Conservation (phyloP, 2,329 filamentous ascomycete genomes). For the Colletotrichum spaethianum region DNA sequence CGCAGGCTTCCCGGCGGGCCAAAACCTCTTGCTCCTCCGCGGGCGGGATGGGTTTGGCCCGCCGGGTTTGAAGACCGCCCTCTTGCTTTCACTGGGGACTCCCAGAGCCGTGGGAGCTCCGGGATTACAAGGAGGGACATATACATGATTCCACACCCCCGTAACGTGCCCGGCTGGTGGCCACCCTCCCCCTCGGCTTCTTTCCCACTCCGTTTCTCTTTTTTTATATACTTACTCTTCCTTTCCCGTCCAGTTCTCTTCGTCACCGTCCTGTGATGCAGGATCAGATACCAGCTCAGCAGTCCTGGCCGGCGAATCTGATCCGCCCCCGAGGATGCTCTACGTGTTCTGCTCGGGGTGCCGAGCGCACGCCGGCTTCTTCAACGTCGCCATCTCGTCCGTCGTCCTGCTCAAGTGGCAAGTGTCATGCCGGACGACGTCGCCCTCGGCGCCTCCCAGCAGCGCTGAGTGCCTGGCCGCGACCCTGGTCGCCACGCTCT, state of each 20-base stretch:
- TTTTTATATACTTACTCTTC: conserved; percentile 23
- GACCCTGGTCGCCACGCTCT: conserved; percentile 66
- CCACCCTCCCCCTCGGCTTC: conserved; percentile 15
- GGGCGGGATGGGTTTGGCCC: conserved; percentile 57
- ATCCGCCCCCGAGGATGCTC: conserved; percentile 49
- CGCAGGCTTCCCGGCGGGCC: conserved; percentile 10
- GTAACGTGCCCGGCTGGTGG: background rate
- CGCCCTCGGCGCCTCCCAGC: conserved; percentile 51
- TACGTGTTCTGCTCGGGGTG: conserved; percentile 63
- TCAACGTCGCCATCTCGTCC: conserved; percentile 60
- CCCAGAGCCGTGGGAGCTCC: conserved; percentile 62
- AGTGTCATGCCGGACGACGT: conserved; percentile 56
- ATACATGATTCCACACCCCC: conserved; percentile 24
- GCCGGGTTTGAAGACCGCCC: conserved; percentile 50
- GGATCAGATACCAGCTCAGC: conserved; percentile 49
- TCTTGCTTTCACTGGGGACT: conserved; percentile 62
- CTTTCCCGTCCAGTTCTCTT: conserved; percentile 53
- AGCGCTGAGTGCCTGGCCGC: conserved; percentile 67
- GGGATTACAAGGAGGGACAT: conserved; percentile 68
- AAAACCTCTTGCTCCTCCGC: conserved; percentile 32
- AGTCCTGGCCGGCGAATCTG: conserved; percentile 44
- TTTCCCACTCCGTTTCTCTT: background rate
- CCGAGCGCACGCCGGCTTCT: conserved; percentile 61
- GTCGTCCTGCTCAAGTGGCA: conserved; percentile 72
- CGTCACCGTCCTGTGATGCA: conserved; percentile 49